Evolutionary conservation across 768 basidiomycete genomes (phyloP), one percentile per base, ranked within the genome.

Genomic region (Auriscalpium microsporum): DNA sequence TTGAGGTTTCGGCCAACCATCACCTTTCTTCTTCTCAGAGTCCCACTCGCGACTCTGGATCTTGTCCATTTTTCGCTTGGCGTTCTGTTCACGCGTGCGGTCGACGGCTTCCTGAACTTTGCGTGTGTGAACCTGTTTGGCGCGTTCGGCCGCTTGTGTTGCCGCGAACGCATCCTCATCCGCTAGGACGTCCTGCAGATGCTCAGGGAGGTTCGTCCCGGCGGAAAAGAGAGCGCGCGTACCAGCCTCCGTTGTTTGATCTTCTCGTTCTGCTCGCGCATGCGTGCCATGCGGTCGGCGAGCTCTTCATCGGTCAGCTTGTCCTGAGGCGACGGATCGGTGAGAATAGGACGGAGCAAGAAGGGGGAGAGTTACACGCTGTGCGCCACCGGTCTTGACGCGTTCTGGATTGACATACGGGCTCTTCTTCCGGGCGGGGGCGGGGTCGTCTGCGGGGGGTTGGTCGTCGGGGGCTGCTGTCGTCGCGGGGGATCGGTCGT

Each of bases 331-430:
- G 28, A 21, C 19, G 50, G 51, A 42, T 28, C 51, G 35, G 48
- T 28, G 52, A 56, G 17, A 48, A 46, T 21, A 9, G 33, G 48
- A 36, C n/a, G 37, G 8, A 17, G 37, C 14, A 36, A 23, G 52
- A n/a, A n/a, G 56, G 50, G 46, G 53, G 52, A n/a, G 23, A 69
- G 75, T 55, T 68, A 90, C 90, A 66, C 86, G 79, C 61, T 86
- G 84, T 23, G 76, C 63, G 14, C 87, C 90, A 13, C 89, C 88
- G 9, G 90, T 91, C 72, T 81, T 89, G 72, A 91, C 84, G 69
- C 89, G 86, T 64, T 90, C 87, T 8, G 78, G 83, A 69, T 91
- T 90, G 47, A 88, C 75, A 74, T 92, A 92, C 2, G 86, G 86
- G 59, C 78, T 81, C 70, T 80, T 83, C 72, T 82, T 82, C 64